A percentile compares a stretch with the other conserved stretches of the same genome.
phyloP scores from a whole-genome alignment of 306 rosid species.

The Trifolium subterraneum region DNA sequence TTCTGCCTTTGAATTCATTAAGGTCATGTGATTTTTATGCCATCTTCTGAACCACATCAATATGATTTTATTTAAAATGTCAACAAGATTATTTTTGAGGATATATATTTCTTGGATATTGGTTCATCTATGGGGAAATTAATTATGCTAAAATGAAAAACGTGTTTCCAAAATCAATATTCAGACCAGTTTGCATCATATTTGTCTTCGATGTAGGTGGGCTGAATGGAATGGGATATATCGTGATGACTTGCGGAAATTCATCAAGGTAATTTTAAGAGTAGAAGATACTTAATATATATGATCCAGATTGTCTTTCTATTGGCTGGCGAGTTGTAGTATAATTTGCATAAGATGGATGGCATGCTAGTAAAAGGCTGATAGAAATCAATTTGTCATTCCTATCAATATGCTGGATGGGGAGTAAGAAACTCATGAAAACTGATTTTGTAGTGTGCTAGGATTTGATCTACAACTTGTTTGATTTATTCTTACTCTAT shows the following conservation, averaged over 20 bases:
- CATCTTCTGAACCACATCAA: slow-evolving; percentile 11
- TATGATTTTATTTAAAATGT: slow-evolving; percentile 30
- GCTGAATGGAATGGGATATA: slow-evolving; percentile 98
- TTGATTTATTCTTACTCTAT: slow-evolving; percentile 29
- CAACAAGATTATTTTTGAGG: slow-evolving; percentile 6
- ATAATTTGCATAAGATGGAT: slow-evolving; percentile 28
- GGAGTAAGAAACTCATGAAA: slow-evolving; percentile 27
- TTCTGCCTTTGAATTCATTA: slow-evolving; percentile 31
- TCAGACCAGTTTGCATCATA: too few species aligned
- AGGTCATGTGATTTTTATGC: slow-evolving; percentile 33
- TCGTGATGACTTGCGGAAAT: slow-evolving; percentile 91
- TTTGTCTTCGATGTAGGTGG: slow-evolving; percentile 72
- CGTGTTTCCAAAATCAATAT: slow-evolving; percentile 8
- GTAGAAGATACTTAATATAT: slow-evolving; percentile 11
- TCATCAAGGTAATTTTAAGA: slow-evolving; percentile 73
- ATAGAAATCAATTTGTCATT: not conserved
- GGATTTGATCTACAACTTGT: slow-evolving; percentile 33
- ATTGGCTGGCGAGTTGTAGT: slow-evolving; percentile 19
- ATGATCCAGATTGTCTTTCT: slow-evolving; percentile 19
- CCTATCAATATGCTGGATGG: slow-evolving; percentile 24
- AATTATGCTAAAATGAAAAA: slow-evolving; percentile 22
- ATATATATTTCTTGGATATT: slow-evolving; percentile 5
- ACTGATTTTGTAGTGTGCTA: slow-evolving; percentile 10
- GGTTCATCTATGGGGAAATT: slow-evolving; percentile 8
- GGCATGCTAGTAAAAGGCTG: slow-evolving; percentile 18